Evolutionary conservation across 1,139 yeast genomes (phyloP).

Genomic region (Yarrowia galli): DNA sequence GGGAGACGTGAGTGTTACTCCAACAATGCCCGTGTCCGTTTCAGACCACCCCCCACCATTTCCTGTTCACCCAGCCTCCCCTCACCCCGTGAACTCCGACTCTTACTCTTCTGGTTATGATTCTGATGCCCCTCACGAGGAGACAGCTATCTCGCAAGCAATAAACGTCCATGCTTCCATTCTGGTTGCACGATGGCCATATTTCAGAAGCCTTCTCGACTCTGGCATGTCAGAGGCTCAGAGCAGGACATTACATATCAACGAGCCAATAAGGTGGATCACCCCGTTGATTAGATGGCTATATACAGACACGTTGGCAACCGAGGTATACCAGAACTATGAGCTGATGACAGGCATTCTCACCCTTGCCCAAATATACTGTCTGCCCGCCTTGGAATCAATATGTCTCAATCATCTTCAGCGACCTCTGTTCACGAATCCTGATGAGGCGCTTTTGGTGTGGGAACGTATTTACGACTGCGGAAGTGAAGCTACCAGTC

Average conservation of each 20-base stretch:
- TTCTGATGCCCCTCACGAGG: conserved; percentile 1
- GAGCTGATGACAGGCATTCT: conserved; percentile 6
- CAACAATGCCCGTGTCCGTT: not conserved
- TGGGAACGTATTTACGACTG: conserved; percentile 20
- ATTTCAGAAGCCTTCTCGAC: conserved; percentile 10
- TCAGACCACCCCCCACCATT: conserved; percentile 9
- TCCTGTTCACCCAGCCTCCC: not conserved
- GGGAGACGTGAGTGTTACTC: not conserved
- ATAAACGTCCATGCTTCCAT: conserved; percentile 7
- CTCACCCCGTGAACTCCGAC: conserved; percentile 12
- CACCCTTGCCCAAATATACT: conserved; percentile 13
- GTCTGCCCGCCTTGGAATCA: conserved; percentile 2
- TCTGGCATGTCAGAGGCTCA: conserved; percentile 27
- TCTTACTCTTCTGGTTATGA: conserved; percentile 4
- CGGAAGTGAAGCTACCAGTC: not conserved
- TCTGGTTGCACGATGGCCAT: conserved; percentile 12
- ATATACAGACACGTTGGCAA: not conserved
- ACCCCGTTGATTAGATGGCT: not conserved
- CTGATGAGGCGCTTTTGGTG: conserved; percentile 16
- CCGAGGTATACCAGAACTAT: not conserved
- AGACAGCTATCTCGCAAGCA: not conserved
- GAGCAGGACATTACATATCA: conserved; percentile 5
- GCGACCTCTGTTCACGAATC: not conserved
- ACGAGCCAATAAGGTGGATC: conserved; percentile 21
- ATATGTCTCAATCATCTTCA: conserved; percentile 2